Conservation (phyloP, 805 yeast genomes). For the Wickerhamomyces xylosicus region DNA sequence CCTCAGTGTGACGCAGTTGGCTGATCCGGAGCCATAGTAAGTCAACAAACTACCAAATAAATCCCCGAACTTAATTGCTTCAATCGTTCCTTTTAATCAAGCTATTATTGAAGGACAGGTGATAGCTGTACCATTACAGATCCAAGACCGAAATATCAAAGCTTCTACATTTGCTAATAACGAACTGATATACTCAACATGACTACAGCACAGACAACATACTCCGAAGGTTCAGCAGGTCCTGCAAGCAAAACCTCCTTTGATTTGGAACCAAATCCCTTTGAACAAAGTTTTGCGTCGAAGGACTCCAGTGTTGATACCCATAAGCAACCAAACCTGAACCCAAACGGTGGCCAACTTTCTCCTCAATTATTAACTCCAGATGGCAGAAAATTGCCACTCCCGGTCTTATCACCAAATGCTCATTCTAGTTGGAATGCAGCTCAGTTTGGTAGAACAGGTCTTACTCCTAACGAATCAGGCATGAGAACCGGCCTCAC, state of each 20-base stretch:
- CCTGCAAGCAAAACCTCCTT: conserved; percentile 28
- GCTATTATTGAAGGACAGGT: too few species aligned
- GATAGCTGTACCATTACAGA: too few species aligned
- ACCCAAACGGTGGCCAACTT: conserved; percentile 17
- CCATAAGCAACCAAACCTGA: conserved; percentile 18
- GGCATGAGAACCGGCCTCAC: conserved; percentile 62
- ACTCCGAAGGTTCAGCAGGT: conserved; percentile 1
- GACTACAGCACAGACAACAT: not conserved
- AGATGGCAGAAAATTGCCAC: conserved; percentile 47
- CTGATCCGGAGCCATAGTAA: too few species aligned
- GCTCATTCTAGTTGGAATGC: conserved; percentile 16
- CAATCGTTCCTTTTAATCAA: too few species aligned
- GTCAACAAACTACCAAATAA: too few species aligned
- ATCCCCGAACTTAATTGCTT: too few species aligned
- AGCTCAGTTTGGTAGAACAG: conserved; percentile 30
- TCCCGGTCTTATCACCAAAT: conserved; percentile 23
- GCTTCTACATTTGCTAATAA: too few species aligned
- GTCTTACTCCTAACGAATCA: conserved; percentile 71
- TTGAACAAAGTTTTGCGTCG: conserved; percentile 87
- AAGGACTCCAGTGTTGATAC: conserved; percentile 24
- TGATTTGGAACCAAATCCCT: conserved; percentile 89
- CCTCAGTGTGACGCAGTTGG: too few species aligned
- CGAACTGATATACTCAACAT: too few species aligned
- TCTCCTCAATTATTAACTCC: conserved; percentile 45
- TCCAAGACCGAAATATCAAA: too few species aligned